Percentiles rank a stretch among this genome's conserved stretches.
Evolutionary conservation across 768 basidiomycete genomes (phyloP).

Genomic region (Suillus americanus): DNA sequence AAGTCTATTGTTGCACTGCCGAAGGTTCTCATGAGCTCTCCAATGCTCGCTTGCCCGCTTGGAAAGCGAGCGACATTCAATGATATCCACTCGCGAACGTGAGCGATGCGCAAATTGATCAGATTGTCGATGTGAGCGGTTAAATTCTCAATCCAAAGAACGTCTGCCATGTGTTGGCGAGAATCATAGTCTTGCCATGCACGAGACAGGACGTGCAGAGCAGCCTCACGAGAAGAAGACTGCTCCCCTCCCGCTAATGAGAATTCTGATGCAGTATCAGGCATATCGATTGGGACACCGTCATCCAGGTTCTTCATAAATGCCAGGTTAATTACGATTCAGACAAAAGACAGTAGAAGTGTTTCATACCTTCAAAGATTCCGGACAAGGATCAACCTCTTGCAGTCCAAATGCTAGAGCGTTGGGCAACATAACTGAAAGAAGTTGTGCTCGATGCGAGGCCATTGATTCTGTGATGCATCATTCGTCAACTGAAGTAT

Average conservation of each 20-base stretch:
- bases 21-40: slow-evolving; percentile 30
- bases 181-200: slow-evolving; percentile 31
- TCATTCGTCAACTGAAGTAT: neutral
- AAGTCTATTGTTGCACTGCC: neutral
- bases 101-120: slow-evolving; percentile 42
- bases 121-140: slow-evolving; percentile 37
- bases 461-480: slow-evolving; percentile 43
- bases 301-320: slow-evolving; percentile 50
- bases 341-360: neutral
- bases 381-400: slow-evolving; percentile 45
- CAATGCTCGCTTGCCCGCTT: slow-evolving; percentile 41
- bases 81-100: slow-evolving; percentile 52
- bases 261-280: slow-evolving; percentile 39
- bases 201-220: neutral
- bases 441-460: slow-evolving; percentile 45
- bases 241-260: slow-evolving; percentile 19
- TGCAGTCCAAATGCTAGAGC: slow-evolving; percentile 49
- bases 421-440: slow-evolving; percentile 41
- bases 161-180: slow-evolving; percentile 39
- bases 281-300: slow-evolving; percentile 36
- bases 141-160: slow-evolving; percentile 41
- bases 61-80: slow-evolving; percentile 51
- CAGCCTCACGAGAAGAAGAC: neutral
- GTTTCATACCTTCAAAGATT: slow-evolving; percentile 47
- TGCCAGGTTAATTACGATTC: neutral